phyloP scores from a whole-genome alignment of 2,329 filamentous ascomycete genomes.

The Fusarium longipes region DNA sequence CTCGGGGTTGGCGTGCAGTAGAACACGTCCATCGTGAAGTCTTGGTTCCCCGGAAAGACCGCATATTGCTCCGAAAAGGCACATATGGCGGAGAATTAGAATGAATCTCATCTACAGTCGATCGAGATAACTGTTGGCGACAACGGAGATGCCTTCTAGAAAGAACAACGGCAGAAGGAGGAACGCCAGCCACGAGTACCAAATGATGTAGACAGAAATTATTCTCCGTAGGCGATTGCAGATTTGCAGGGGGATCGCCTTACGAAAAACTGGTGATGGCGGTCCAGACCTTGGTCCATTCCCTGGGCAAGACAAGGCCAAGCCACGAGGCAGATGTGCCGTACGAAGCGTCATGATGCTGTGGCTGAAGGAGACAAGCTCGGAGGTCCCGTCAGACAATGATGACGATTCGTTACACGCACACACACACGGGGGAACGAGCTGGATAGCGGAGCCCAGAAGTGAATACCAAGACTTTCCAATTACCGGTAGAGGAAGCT shows the following conservation, averaged over 20 bases:
- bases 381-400: slow-evolving; percentile 29
- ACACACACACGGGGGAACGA: neutral
- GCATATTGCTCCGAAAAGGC: slow-evolving; percentile 6
- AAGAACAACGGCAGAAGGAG: slow-evolving; percentile 11
- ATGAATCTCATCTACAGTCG: slow-evolving; percentile 20
- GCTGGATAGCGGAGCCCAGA: slow-evolving; percentile 25
- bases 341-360: slow-evolving; percentile 26
- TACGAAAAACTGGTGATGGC: neutral
- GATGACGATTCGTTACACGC: slow-evolving; percentile 10
- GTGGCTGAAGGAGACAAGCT: slow-evolving; percentile 22
- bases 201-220: slow-evolving; percentile 7
- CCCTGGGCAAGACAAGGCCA: slow-evolving; percentile 14
- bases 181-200: slow-evolving; percentile 14
- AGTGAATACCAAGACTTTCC: neutral
- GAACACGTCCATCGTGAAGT: slow-evolving; percentile 11
- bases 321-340: slow-evolving; percentile 31
- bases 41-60: slow-evolving; percentile 18
- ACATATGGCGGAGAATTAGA: slow-evolving; percentile 7
- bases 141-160: slow-evolving; percentile 40
- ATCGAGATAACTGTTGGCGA: neutral
- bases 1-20: slow-evolving; percentile 25
- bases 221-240: neutral
- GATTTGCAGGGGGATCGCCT: slow-evolving; percentile 21
- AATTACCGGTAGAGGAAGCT: neutral
- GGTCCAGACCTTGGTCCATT: slow-evolving; percentile 23